These are phyloP conservation scores for Ustilago nuda DNA, from an alignment of 1,284 basidiomycete species.

Conservation along the genomic window DNA sequence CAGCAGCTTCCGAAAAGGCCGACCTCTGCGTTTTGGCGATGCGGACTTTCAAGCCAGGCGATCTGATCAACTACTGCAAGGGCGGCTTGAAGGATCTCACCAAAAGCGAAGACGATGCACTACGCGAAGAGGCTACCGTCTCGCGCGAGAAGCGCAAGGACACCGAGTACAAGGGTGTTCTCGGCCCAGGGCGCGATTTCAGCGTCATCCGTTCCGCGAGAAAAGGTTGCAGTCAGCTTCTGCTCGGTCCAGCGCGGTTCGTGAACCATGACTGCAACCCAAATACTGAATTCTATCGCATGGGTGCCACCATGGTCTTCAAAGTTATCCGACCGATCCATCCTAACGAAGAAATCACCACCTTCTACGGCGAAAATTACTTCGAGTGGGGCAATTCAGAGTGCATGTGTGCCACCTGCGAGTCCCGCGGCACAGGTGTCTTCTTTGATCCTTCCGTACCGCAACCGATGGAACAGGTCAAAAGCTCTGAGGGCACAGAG, in stretches of 20 bases:
- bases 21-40: conserved; percentile 90
- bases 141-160: conserved; percentile 53
- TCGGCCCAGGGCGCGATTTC: conserved; percentile 77
- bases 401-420: conserved; percentile 90
- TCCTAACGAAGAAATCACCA: conserved; percentile 84
- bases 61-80: conserved; percentile 82
- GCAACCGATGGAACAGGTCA: conserved; percentile 1
- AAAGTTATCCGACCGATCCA: conserved; percentile 82
- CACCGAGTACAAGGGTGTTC: conserved; percentile 74
- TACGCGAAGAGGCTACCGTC: conserved; percentile 79
- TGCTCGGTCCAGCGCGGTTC: conserved; percentile 91
- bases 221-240: conserved; percentile 89
- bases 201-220: conserved; percentile 89
- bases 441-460: conserved; percentile 45
- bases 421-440: conserved; percentile 78
- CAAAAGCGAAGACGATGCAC: conserved; percentile 68
- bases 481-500: conserved; percentile 19
- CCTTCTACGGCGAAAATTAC: conserved; percentile 72
- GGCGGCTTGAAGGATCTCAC: conserved; percentile 69
- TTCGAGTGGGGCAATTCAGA: conserved; percentile 86
- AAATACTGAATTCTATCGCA: conserved; percentile 86
- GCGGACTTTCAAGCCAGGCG: conserved; percentile 77
- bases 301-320: conserved; percentile 88
- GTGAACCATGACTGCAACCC: conserved; percentile 95
- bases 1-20: conserved; percentile 76